phyloP scores from a whole-genome alignment of 2,329 filamentous ascomycete species.

The Fusarium veterinarium region DNA sequence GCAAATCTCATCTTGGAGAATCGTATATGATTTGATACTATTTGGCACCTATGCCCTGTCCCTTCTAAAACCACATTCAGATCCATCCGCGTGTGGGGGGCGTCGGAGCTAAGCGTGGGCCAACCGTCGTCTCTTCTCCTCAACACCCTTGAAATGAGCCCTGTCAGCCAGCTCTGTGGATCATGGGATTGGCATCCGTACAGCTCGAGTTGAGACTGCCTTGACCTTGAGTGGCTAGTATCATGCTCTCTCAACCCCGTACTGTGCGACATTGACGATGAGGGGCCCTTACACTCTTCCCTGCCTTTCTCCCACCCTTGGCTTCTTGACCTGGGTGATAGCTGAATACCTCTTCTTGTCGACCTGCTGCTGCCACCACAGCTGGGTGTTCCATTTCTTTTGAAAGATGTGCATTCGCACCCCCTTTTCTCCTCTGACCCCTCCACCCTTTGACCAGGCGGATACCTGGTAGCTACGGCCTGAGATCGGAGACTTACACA shows the following conservation, averaged over 20 bases:
- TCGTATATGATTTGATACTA: constrained; percentile 26
- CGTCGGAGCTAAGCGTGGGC: constrained; percentile 41
- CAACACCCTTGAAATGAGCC: constrained; percentile 39
- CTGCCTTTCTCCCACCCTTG: constrained; percentile 32
- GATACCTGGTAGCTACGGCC: constrained; percentile 29
- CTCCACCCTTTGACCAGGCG: constrained; percentile 30
- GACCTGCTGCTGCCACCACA: constrained; percentile 36
- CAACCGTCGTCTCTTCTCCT: constrained; percentile 30
- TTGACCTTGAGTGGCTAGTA: constrained; percentile 42
- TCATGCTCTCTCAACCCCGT: constrained; percentile 29
- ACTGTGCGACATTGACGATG: constrained; percentile 42
- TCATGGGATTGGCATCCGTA: constrained; percentile 40
- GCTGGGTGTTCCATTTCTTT: constrained; percentile 29
- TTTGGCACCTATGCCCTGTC: constrained; percentile 16
- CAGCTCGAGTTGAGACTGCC: constrained; percentile 40
- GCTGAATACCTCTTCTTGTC: constrained; percentile 42
- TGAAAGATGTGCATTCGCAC: constrained; percentile 19
- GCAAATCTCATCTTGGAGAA: constrained; percentile 15
- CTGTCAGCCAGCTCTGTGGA: constrained; percentile 44
- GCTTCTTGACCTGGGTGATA: constrained; percentile 27
- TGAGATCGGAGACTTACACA: constrained; percentile 41
- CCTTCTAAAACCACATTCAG: constrained; percentile 29
- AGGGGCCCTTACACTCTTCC: constrained; percentile 26
- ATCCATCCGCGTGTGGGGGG: constrained; percentile 34
- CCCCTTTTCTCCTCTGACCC: constrained; percentile 19